Conservation (phyloP, 2,329 filamentous ascomycete genomes). For the Penicillium sp. region DNA sequence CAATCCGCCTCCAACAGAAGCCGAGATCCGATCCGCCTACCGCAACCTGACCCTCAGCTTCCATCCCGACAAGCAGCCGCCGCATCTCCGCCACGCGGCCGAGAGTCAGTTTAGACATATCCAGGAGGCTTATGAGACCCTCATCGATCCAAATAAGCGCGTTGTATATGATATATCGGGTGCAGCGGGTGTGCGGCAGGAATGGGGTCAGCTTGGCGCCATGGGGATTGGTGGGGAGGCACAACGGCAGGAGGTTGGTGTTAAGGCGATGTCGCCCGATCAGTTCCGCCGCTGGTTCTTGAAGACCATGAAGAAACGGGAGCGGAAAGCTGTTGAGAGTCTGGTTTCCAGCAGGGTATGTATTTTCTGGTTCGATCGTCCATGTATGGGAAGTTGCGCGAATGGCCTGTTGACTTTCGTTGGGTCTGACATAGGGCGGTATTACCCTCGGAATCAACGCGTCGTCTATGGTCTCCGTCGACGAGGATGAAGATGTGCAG, state of each 20-base stretch:
- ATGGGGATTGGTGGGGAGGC: conserved; percentile 33
- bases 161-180: conserved; percentile 44
- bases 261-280: conserved; percentile 35
- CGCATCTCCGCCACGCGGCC: conserved; percentile 36
- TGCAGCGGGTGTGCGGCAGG: conserved; percentile 37
- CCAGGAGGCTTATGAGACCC: conserved; percentile 41
- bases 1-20: conserved; percentile 38
- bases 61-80: conserved; percentile 46
- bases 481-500: conserved; percentile 27
- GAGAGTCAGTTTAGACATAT: conserved; percentile 38
- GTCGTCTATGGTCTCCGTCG: conserved; percentile 29
- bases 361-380: conserved; percentile 1
- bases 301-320: conserved; percentile 38
- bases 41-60: conserved; percentile 43
- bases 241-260: conserved; percentile 32
- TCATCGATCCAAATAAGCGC: conserved; percentile 41
- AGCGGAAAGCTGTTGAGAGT: conserved; percentile 35
- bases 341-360: conserved; percentile 39
- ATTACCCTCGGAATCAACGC: conserved; percentile 37
- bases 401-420: conserved; percentile 1
- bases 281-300: conserved; percentile 43
- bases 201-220: conserved; percentile 34
- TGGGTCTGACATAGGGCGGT: conserved; percentile 21
- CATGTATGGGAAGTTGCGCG: not conserved
- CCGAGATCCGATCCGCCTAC: conserved; percentile 45